A percentile compares a stretch with the other conserved stretches of the same genome.
Conservation (phyloP, 345 rosid genomes). For the Salix udensis region DNA sequence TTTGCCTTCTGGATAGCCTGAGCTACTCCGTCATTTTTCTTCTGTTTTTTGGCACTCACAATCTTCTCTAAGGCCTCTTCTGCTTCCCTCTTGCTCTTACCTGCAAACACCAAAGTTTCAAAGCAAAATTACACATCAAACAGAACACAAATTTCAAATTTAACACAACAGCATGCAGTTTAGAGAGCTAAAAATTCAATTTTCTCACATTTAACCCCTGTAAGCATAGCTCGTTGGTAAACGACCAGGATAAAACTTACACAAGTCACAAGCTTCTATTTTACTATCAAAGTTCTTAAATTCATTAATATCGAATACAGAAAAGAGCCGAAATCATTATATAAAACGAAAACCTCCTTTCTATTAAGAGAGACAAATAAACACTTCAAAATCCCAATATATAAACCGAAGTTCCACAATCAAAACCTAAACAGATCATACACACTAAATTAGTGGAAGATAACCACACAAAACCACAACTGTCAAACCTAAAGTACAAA, state of each 20-base stretch:
- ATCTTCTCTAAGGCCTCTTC: constrained; percentile 50
- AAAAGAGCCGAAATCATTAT: background rate
- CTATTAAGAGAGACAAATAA: background rate
- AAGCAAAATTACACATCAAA: background rate
- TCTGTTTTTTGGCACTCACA: constrained; percentile 61
- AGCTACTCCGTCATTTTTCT: constrained; percentile 37
- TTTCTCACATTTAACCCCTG: background rate
- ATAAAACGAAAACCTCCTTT: background rate
- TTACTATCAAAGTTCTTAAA: too few species aligned
- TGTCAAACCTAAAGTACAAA: too few species aligned
- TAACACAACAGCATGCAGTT: background rate
- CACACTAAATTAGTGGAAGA: background rate
- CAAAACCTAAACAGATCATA: background rate
- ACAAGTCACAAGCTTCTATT: too few species aligned
- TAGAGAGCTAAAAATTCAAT: background rate
- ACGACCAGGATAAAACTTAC: too few species aligned
- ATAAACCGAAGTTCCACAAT: background rate
- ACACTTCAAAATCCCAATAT: background rate
- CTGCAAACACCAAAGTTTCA: constrained; percentile 22
- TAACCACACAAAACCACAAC: background rate
- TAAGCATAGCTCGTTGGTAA: background rate
- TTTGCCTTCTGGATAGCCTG: constrained; percentile 49
- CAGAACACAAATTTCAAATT: background rate
- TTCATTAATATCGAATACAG: too few species aligned
- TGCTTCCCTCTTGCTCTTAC: constrained; percentile 58